These are phyloP conservation scores for Podospora bellae-mahoneyi DNA, from an alignment of 495 filamentous ascomycete genomes.

Conservation along the genomic window DNA sequence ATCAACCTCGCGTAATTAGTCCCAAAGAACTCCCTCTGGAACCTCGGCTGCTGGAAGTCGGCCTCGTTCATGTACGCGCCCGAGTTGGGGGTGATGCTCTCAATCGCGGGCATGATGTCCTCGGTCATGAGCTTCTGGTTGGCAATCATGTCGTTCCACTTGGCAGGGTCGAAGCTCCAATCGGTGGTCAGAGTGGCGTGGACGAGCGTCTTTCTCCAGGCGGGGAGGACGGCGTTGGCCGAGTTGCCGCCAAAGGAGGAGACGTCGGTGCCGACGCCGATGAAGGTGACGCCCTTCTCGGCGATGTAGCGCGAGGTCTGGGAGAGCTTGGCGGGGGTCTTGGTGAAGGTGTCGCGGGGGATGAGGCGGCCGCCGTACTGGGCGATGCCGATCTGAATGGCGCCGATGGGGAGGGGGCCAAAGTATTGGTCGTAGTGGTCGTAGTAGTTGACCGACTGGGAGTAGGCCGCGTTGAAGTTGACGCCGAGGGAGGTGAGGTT, in stretches of 20 bases:
- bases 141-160: constrained; percentile 24
- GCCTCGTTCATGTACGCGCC: constrained; percentile 52
- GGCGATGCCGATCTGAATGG: constrained; percentile 45
- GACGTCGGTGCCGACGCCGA: constrained; percentile 35
- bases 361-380: constrained; percentile 62
- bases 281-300: constrained; percentile 39
- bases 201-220: constrained; percentile 32
- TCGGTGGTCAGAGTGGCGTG: constrained; percentile 27
- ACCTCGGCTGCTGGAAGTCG: constrained; percentile 47
- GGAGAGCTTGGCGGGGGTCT: constrained; percentile 34
- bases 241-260: constrained; percentile 24
- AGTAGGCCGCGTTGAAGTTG: constrained; percentile 21
- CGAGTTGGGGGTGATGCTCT: constrained; percentile 35
- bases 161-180: constrained; percentile 29
- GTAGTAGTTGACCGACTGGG: constrained; percentile 43
- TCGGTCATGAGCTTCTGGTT: constrained; percentile 34
- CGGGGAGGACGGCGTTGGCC: constrained; percentile 54
- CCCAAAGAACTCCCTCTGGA: constrained; percentile 52
- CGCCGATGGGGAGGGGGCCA: constrained; percentile 37
- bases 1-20: constrained; percentile 42
- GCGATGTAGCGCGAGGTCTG: constrained; percentile 39
- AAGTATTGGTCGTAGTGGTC: constrained; percentile 47
- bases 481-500: constrained; percentile 35
- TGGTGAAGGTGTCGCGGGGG: constrained; percentile 47
- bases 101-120: constrained; percentile 32